Conservation (phyloP, 2,329 filamentous ascomycete species). For the Fusarium solani-melongenae region DNA sequence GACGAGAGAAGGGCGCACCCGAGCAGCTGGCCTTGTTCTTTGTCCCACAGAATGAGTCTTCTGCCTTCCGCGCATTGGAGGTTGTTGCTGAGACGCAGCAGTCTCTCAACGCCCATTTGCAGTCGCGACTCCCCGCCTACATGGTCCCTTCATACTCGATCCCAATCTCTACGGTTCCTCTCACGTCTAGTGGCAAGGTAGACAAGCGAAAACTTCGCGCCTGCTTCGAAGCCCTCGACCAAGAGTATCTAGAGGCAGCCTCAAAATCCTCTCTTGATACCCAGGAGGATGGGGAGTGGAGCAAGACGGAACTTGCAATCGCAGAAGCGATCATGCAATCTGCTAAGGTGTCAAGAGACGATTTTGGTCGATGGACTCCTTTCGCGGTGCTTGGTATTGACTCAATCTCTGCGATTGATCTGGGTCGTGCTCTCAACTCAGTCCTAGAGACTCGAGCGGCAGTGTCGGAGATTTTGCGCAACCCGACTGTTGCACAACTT, state of each 20-base stretch:
- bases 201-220: slow-evolving; percentile 67
- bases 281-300: slow-evolving; percentile 58
- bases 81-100: slow-evolving; percentile 50
- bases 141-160: slow-evolving; percentile 84
- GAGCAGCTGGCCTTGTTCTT: slow-evolving; percentile 77
- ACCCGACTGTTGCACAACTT: slow-evolving; percentile 73
- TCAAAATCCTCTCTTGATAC: slow-evolving; percentile 41
- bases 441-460: slow-evolving; percentile 61
- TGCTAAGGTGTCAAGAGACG: slow-evolving; percentile 55
- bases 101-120: slow-evolving; percentile 65
- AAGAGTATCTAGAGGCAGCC: slow-evolving; percentile 55
- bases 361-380: slow-evolving; percentile 73
- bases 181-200: slow-evolving; percentile 80
- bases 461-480: slow-evolving; percentile 76
- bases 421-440: slow-evolving; percentile 68
- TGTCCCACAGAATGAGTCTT: slow-evolving; percentile 55
- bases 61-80: slow-evolving; percentile 51
- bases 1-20: slow-evolving; percentile 48
- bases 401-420: slow-evolving; percentile 81
- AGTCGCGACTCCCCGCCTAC: slow-evolving; percentile 72
- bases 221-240: slow-evolving; percentile 59
- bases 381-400: slow-evolving; percentile 85
- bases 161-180: slow-evolving; percentile 75
- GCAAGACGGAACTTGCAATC: slow-evolving; percentile 65
- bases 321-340: slow-evolving; percentile 64